Percentiles rank a stretch among this genome's conserved stretches.
Evolutionary conservation across 352 stramenopile genomes (phyloP).

Genomic region (Blastocystis sp.): DNA sequence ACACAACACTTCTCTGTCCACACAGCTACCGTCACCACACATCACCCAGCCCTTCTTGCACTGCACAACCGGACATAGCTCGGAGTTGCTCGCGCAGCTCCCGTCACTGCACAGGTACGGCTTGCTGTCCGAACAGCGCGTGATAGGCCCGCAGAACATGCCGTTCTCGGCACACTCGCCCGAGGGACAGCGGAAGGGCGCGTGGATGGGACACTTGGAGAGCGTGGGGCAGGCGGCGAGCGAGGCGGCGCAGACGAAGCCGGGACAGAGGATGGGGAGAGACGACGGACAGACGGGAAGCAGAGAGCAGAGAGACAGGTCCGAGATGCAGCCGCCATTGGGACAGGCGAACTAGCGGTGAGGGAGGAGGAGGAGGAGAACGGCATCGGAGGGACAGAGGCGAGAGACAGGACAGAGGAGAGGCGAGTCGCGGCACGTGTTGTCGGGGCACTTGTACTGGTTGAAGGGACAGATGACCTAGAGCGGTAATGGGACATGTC

Average conservation of each 20-base stretch:
- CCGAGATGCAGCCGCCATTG: constrained; percentile 32
- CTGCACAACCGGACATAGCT: constrained; percentile 29
- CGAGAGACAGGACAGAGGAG: not conserved
- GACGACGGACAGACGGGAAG: constrained; percentile 32
- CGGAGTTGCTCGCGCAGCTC: not conserved
- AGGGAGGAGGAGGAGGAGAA: not conserved
- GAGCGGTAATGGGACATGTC: not conserved
- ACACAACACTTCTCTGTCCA: not conserved
- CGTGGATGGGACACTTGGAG: constrained; percentile 17
- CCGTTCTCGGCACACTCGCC: constrained; percentile 24
- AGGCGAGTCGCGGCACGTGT: constrained; percentile 16
- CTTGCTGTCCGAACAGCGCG: not conserved
- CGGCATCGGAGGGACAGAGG: not conserved
- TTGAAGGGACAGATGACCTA: constrained; percentile 48
- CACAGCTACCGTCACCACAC: constrained; percentile 32
- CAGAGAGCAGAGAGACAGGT: constrained; percentile 36
- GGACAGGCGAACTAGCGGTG: constrained; percentile 35
- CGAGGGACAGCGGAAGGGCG: constrained; percentile 59
- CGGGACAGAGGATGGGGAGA: constrained; percentile 46
- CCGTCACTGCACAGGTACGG: constrained; percentile 48
- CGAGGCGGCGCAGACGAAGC: constrained; percentile 13
- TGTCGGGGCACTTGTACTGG: constrained; percentile 39
- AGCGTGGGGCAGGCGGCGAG: constrained; percentile 1
- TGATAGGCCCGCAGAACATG: not conserved
- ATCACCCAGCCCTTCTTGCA: constrained; percentile 13